Conservation (phyloP, 1,284 basidiomycete genomes). For the Tylopilus sp. region DNA sequence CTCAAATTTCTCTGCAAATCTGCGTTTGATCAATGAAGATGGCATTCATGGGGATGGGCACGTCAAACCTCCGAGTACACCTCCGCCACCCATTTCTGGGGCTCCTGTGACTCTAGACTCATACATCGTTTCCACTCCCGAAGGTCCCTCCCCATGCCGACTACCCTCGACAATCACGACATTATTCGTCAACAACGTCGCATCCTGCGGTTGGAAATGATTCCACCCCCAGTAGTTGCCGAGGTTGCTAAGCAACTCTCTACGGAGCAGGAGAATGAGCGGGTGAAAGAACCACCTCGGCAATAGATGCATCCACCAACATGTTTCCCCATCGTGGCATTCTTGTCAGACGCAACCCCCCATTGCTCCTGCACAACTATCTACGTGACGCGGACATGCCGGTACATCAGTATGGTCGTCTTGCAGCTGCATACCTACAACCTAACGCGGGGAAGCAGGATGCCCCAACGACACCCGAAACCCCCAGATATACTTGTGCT, state of each 20-base stretch:
- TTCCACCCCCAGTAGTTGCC: constrained; percentile 45
- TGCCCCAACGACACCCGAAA: constrained; percentile 25
- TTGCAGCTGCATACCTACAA: constrained; percentile 67
- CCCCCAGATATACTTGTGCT: constrained; percentile 58
- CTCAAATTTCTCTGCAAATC: constrained; percentile 9
- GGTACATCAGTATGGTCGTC: constrained; percentile 72
- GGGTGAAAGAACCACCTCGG: constrained; percentile 28
- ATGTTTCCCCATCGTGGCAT: constrained; percentile 62
- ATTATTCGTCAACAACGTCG: constrained; percentile 52
- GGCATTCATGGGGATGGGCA: constrained; percentile 19
- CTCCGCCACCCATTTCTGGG: neutral
- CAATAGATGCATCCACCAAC: constrained; percentile 46
- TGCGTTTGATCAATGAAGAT: constrained; percentile 13
- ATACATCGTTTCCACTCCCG: constrained; percentile 15
- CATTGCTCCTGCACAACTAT: constrained; percentile 71
- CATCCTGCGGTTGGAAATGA: constrained; percentile 54
- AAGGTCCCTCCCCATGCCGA: constrained; percentile 40
- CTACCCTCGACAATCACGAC: constrained; percentile 51
- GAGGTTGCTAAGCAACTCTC: constrained; percentile 39
- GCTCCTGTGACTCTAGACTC: neutral
- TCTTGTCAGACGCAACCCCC: constrained; percentile 62
- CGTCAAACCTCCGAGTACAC: constrained; percentile 3
- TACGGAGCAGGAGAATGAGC: constrained; percentile 18
- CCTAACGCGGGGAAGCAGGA: constrained; percentile 47
- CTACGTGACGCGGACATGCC: constrained; percentile 83